Conservation (phyloP, 352 stramenopile species). For the Phytopythium oedochilum region DNA sequence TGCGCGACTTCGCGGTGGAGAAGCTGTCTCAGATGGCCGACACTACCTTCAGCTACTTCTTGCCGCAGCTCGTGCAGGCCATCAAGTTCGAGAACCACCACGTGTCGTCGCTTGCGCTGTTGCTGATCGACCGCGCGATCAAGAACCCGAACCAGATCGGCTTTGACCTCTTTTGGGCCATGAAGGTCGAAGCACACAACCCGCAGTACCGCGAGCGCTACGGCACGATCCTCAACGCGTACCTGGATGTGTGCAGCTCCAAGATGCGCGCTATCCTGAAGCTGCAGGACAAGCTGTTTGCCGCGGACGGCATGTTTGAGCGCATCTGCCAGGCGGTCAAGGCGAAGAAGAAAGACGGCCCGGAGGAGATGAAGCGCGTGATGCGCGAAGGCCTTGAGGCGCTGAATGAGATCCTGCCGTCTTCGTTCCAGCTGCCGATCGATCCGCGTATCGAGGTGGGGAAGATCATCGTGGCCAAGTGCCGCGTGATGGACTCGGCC, state of each 20-base stretch:
- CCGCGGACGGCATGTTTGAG: constrained; percentile 71
- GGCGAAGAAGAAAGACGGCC: constrained; percentile 74
- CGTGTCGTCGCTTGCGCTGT: constrained; percentile 61
- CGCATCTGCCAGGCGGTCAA: constrained; percentile 83
- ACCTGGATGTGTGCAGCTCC: constrained; percentile 80
- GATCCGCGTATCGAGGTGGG: constrained; percentile 81
- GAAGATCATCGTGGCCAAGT: constrained; percentile 84
- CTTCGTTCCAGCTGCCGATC: constrained; percentile 85
- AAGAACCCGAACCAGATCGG: constrained; percentile 87
- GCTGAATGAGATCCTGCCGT: constrained; percentile 80
- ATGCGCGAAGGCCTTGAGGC: constrained; percentile 77
- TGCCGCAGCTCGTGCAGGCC: constrained; percentile 86
- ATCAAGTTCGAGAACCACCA: constrained; percentile 90
- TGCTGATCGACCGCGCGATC: constrained; percentile 85
- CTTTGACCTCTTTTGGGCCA: constrained; percentile 88
- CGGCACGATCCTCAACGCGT: constrained; percentile 76
- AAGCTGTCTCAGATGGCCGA: constrained; percentile 85
- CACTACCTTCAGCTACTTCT: constrained; percentile 83
- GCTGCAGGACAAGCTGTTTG: constrained; percentile 86
- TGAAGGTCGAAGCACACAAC: constrained; percentile 88
- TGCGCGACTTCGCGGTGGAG: constrained; percentile 70
- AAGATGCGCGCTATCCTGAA: constrained; percentile 92
- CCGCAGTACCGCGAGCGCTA: constrained; percentile 77
- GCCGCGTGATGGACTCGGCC: constrained; percentile 88
- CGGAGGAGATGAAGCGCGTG: constrained; percentile 77